These are phyloP conservation scores for Guadua angustifolia DNA, from an alignment of 176 grass and related monocot species.

Conservation along the genomic window DNA sequence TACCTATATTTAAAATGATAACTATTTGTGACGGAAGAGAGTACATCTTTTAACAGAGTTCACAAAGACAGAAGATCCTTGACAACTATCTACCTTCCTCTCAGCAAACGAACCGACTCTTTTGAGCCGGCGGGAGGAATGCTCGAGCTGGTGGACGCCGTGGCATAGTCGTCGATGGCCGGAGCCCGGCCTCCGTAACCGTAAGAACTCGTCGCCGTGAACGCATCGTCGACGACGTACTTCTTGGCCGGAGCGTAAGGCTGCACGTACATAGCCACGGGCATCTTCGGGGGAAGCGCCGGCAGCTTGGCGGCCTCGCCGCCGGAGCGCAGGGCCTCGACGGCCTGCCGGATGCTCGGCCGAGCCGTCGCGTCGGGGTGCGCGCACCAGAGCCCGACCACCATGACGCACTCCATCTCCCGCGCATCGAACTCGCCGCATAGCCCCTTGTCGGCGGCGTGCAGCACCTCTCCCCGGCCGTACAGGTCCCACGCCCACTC, in stretches of 20 bases:
- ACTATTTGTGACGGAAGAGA: too few species aligned
- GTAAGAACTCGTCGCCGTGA: neutral
- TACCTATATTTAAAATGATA: too few species aligned
- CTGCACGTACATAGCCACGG: constrained; percentile 24
- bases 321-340: neutral
- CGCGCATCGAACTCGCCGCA: neutral
- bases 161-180: neutral
- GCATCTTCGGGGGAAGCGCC: constrained; percentile 4
- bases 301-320: constrained; percentile 26
- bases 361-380: constrained; percentile 25
- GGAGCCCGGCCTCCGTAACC: neutral
- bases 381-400: constrained; percentile 52
- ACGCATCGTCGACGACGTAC: neutral
- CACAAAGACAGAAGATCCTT: neutral
- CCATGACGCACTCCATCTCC: constrained; percentile 9
- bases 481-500: constrained; percentile 27
- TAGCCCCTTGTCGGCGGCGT: neutral
- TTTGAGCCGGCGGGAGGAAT: neutral
- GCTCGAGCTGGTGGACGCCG: neutral
- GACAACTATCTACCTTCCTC: neutral
- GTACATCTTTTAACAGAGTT: neutral
- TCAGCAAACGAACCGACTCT: neutral
- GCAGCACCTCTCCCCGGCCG: neutral
- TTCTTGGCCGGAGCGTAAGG: neutral
- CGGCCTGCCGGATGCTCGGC: neutral